Conservation (phyloP, 768 basidiomycete genomes). For the Leccinum fibrillosum region DNA sequence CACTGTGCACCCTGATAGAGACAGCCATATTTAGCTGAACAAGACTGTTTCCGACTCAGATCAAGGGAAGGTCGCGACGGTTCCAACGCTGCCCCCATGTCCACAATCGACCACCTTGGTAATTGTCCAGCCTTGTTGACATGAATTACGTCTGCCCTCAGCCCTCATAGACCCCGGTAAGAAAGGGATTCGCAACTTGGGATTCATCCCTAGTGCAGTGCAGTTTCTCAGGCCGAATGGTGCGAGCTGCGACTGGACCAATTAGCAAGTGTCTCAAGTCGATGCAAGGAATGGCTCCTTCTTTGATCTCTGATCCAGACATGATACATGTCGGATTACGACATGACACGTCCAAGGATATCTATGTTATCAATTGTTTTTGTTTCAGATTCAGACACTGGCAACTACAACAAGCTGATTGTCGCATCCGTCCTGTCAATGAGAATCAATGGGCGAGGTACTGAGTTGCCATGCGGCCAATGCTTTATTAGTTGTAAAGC, state of each 20-base stretch:
- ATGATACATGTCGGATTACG: conserved; percentile 5
- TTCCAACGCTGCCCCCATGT: background rate
- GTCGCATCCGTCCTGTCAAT: background rate
- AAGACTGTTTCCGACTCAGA: conserved; percentile 5
- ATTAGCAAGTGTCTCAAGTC: conserved; percentile 12
- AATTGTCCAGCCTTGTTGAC: conserved; percentile 18
- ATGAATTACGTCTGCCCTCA: conserved; percentile 18
- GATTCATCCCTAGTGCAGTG: conserved; percentile 11
- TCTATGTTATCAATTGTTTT: background rate
- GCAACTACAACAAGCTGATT: background rate
- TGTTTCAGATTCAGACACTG: conserved; percentile 5
- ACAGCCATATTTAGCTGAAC: conserved; percentile 8
- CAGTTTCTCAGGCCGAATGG: conserved; percentile 6
- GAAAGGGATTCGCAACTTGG: conserved; percentile 17
- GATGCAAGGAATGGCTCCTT: background rate
- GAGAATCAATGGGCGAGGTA: too few relatives aligned
- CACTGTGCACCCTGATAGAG: background rate
- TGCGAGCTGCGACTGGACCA: background rate
- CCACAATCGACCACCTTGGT: conserved; percentile 6
- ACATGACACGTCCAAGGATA: background rate
- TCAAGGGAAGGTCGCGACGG: background rate
- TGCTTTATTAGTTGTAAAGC: background rate
- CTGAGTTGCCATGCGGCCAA: background rate
- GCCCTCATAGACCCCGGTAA: conserved; percentile 8
- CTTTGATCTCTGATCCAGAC: conserved; percentile 5